phyloP scores from a whole-genome alignment of 805 yeast species.

The Jamesozyma rosinii region DNA sequence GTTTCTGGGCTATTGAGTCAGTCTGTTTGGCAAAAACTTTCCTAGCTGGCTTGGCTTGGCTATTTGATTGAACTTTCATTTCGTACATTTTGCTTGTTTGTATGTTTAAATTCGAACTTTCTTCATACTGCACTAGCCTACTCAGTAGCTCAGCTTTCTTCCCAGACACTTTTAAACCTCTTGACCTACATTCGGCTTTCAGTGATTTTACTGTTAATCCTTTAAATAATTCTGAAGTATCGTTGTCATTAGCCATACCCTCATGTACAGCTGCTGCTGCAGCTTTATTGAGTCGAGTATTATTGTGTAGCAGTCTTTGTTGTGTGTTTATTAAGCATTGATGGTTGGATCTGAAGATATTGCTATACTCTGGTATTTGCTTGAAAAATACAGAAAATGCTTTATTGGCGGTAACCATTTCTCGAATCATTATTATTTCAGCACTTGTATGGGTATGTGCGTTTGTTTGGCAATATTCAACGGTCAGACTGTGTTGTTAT shows the following conservation, averaged over 20 bases:
- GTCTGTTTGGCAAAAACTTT: not conserved
- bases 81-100: not conserved
- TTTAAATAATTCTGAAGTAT: not conserved
- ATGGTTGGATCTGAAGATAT: not conserved
- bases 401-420: not conserved
- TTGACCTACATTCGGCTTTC: constrained; percentile 48
- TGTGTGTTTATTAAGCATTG: not conserved
- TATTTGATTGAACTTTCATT: not conserved
- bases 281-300: not conserved
- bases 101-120: not conserved
- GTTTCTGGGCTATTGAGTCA: not conserved
- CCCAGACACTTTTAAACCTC: constrained; percentile 57
- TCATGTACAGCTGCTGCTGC: not conserved
- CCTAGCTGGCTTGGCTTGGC: not conserved
- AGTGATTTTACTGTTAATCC: constrained; percentile 39
- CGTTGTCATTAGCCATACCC: not conserved
- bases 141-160: constrained; percentile 47
- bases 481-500: too few species aligned
- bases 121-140: constrained; percentile 11
- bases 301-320: not conserved
- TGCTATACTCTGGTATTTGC: not conserved
- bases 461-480: too few species aligned
- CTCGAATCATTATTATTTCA: not conserved
- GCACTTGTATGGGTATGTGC: not conserved
- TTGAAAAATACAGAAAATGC: not conserved